phyloP scores from a whole-genome alignment of 2,329 filamentous ascomycete species.

The Talaromyces sp. region DNA sequence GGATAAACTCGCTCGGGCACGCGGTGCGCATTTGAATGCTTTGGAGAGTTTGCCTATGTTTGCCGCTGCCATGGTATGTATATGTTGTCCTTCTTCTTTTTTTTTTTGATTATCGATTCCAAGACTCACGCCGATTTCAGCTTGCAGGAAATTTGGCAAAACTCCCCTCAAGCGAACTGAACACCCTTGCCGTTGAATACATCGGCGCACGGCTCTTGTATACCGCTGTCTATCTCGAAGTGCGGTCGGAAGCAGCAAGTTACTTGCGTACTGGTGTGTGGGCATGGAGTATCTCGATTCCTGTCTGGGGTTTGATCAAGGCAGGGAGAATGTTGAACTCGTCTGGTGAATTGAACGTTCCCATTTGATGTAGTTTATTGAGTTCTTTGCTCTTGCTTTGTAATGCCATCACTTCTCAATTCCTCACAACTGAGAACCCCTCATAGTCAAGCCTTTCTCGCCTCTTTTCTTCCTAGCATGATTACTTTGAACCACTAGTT shows the following conservation, averaged over 20 bases:
- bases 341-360: not conserved
- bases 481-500: constrained; percentile 53
- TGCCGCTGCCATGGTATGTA: constrained; percentile 27
- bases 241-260: constrained; percentile 27
- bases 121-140: not conserved
- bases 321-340: constrained; percentile 21
- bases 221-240: constrained; percentile 31
- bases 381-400: not conserved
- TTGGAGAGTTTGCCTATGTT: constrained; percentile 33
- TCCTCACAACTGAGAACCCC: not conserved
- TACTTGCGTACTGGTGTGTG: constrained; percentile 31
- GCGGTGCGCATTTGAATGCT: constrained; percentile 33
- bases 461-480: constrained; percentile 37
- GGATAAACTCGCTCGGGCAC: constrained; percentile 22
- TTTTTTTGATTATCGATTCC: not conserved
- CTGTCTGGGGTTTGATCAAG: constrained; percentile 28
- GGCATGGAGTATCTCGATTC: constrained; percentile 30
- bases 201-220: constrained; percentile 29
- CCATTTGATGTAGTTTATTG: not conserved
- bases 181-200: constrained; percentile 30
- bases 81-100: not conserved
- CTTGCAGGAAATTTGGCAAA: constrained; percentile 32
- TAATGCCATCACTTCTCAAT: not conserved
- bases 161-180: constrained; percentile 27
- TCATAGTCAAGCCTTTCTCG: constrained; percentile 35